Evolutionary conservation across 257 asterid genomes (phyloP).

Genomic region (Rehmannia glutinosa): DNA sequence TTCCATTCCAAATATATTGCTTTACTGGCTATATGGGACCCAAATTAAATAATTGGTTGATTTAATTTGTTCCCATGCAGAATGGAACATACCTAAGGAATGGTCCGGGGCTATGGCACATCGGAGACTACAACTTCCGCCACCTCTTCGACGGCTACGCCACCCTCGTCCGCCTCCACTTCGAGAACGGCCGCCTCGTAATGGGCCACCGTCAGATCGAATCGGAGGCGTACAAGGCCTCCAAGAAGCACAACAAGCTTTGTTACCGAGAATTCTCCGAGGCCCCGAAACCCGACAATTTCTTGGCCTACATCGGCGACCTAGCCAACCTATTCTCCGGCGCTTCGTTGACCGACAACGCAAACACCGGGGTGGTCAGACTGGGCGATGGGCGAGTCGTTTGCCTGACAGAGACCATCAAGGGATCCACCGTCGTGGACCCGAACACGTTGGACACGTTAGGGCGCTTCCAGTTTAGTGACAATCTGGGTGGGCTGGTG

Average conservation of each 20-base stretch:
- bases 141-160: conserved; percentile 99
- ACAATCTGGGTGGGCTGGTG: conserved; percentile 61
- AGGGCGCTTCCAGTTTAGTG: conserved; percentile 64
- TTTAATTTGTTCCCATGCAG: conserved; percentile 41
- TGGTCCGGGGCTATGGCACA: conserved; percentile 95
- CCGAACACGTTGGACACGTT: conserved; percentile 66
- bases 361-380: conserved; percentile 88
- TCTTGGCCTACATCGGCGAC: conserved; percentile 74
- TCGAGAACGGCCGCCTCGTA: conserved; percentile 47
- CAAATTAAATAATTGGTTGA: background rate
- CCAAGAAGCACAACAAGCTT: conserved; percentile 53
- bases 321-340: conserved; percentile 84
- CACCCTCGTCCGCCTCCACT: conserved; percentile 85
- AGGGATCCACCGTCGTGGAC: conserved; percentile 72
- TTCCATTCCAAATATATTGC: too few species aligned
- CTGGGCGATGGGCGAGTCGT: conserved; percentile 89
- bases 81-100: conserved; percentile 89
- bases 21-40: background rate
- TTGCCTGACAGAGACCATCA: conserved; percentile 83
- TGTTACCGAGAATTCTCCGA: conserved; percentile 94
- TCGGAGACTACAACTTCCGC: conserved; percentile 82
- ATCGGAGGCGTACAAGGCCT: conserved; percentile 89
- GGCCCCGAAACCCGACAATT: conserved; percentile 64
- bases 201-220: conserved; percentile 93
- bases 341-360: conserved; percentile 84